Evolutionary conservation across 495 filamentous ascomycete species (phyloP).

Genomic region (Lindgomyces ingoldianus): DNA sequence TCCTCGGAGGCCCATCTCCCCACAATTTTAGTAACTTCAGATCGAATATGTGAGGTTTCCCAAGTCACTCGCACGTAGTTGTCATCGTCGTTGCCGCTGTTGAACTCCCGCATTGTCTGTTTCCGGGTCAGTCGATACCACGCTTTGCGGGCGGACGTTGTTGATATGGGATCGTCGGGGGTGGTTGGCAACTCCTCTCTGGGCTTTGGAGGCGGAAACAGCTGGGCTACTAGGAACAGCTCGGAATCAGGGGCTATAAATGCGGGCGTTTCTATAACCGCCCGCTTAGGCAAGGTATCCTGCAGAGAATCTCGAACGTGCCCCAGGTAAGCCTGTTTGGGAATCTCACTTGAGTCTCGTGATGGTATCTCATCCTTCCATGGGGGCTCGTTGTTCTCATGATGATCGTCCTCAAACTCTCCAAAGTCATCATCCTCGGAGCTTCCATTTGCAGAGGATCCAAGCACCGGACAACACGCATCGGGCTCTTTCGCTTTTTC

Average conservation of each 20-base stretch:
- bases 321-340: background rate
- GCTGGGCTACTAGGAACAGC: slow-evolving; percentile 14
- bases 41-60: slow-evolving; percentile 27
- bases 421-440: slow-evolving; percentile 28
- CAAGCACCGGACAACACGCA: background rate
- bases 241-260: slow-evolving; percentile 6
- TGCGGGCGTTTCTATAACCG: background rate
- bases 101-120: slow-evolving; percentile 38
- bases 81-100: slow-evolving; percentile 33
- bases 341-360: background rate
- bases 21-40: slow-evolving; percentile 31
- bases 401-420: slow-evolving; percentile 23
- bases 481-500: background rate
- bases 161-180: slow-evolving; percentile 30
- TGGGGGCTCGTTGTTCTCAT: background rate
- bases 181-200: background rate
- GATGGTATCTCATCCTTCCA: background rate
- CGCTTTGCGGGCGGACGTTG: slow-evolving; percentile 35
- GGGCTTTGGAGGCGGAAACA: slow-evolving; percentile 21
- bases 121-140: slow-evolving; percentile 39
- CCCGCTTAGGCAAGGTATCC: background rate
- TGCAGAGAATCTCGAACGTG: background rate
- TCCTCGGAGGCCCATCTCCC: slow-evolving; percentile 32
- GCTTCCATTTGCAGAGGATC: background rate
- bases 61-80: slow-evolving; percentile 37